Base-by-base conservation (phyloP, 345 rosid genomes). In the Ceriops zippeliana region DNA sequence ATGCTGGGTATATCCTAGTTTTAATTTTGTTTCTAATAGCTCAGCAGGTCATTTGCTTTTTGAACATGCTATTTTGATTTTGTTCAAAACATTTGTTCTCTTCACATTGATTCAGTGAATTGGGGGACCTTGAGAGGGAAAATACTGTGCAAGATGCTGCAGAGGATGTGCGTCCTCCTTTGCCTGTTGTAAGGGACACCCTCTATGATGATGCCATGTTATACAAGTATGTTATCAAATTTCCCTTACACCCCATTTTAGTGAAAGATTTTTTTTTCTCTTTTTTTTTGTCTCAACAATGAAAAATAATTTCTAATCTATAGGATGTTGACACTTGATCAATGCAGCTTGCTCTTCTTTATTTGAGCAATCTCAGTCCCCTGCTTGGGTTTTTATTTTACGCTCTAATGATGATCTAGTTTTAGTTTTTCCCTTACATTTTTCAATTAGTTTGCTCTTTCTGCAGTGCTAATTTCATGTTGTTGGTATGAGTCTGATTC, bases 161-260 rank as follows among this genome's bases (percentile, higher is more conserved):
- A 59, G 96, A 87, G 46, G 98, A 86, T 78, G 92, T 92, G 58
- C 99, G 98, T 56, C 72, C 99, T 79, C 97, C 99, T 70, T 77
- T 96, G 35, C 98, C 98, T 47, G 97, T 90, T 74, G 90, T 88
- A 66, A 89, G 98, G 82, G 99, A 96, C 71, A 93, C 97, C 34
- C 98, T 96, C 57, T 96, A 91, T 81, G 97, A 89, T 35, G 90
- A 89, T 79, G 67, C 88, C 5, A 58, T 82, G 77, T 61, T 82
- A 65, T 80, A 79, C 69, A 86, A 86, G 99, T 96, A 83, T 74
- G 83, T 70, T 71, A 19, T 52, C 61, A 22, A 46, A 47, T 16
- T 22, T 42, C 16, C 9, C 47, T 13, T n/a, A 52, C 8, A 9
- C 19, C 2, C 27, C 58, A 51, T 22, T 8, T 15, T 46, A 46